Evolutionary conservation across 2,329 filamentous ascomycete genomes (phyloP).

Genomic region (Botrytis tulipae): DNA sequence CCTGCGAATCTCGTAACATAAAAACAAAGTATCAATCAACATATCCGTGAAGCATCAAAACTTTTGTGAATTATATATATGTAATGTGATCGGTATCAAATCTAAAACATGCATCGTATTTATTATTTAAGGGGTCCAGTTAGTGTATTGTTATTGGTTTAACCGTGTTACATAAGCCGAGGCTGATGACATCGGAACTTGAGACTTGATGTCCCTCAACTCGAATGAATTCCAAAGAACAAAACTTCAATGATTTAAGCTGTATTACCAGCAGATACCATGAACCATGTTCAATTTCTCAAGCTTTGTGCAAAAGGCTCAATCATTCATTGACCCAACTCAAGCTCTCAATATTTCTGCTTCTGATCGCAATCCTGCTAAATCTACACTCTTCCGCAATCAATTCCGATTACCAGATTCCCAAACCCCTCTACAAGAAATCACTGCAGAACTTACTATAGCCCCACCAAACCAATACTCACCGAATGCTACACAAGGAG

Average conservation of each 20-base stretch:
- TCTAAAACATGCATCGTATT: conserved; percentile 17
- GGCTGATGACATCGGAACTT: conserved; percentile 20
- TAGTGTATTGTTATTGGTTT: conserved; percentile 3
- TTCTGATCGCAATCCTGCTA: conserved; percentile 80
- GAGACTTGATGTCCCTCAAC: conserved; percentile 22
- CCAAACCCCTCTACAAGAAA: conserved; percentile 92
- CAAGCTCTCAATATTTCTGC: conserved; percentile 71
- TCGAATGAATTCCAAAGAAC: conserved; percentile 5
- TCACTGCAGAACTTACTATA: conserved; percentile 91
- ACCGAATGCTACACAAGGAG: conserved; percentile 64
- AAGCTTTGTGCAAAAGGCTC: conserved; percentile 90
- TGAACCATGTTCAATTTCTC: conserved; percentile 62
- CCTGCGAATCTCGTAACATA: not conserved
- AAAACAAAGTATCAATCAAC: not conserved
- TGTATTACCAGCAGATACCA: conserved; percentile 33
- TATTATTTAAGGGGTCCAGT: conserved; percentile 17
- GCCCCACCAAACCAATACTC: conserved; percentile 52
- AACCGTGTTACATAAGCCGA: conserved; percentile 11
- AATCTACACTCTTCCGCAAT: conserved; percentile 87
- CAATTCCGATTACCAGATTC: conserved; percentile 94
- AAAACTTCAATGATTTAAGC: conserved; percentile 13
- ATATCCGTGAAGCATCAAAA: not conserved
- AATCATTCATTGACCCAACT: conserved; percentile 89
- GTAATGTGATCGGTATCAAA: not conserved
- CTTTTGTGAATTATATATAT: not conserved